Conservation (phyloP, 1,139 yeast genomes). For the Blastobotrys malaysiensis region DNA sequence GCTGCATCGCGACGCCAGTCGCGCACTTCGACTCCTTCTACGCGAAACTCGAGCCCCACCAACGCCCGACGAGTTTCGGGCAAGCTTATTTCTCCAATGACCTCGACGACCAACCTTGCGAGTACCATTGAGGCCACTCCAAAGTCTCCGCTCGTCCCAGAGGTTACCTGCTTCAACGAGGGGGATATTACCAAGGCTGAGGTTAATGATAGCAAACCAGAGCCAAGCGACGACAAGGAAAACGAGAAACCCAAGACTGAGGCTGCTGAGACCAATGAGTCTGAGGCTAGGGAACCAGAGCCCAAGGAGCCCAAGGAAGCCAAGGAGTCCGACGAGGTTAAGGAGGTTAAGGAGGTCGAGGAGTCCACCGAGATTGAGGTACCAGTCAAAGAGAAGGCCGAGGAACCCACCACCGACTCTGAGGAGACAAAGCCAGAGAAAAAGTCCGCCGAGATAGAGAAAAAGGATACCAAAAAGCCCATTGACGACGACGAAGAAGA, state of each 20-base stretch:
- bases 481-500: slow-evolving; percentile 6
- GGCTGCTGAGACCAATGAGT: too few relatives aligned
- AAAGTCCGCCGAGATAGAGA: slow-evolving; percentile 1
- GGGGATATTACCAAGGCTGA: slow-evolving; percentile 3
- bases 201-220: neutral
- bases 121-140: slow-evolving; percentile 12
- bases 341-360: too few relatives aligned
- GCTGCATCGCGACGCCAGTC: slow-evolving; percentile 8
- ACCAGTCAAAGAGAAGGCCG: too few relatives aligned
- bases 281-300: neutral
- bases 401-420: too few relatives aligned
- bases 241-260: neutral
- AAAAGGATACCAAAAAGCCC: neutral
- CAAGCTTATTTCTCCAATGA: slow-evolving; percentile 18
- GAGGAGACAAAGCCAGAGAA: neutral
- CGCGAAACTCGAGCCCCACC: neutral
- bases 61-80: slow-evolving; percentile 1
- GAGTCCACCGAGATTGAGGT: too few relatives aligned
- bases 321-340: too few relatives aligned
- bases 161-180: too few relatives aligned
- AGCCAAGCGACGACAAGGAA: neutral
- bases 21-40: slow-evolving; percentile 5
- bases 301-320: neutral
- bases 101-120: slow-evolving; percentile 22
- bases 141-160: neutral